phyloP scores from a whole-genome alignment of 2,329 filamentous ascomycete genomes.

The Epichloe amarillans region DNA sequence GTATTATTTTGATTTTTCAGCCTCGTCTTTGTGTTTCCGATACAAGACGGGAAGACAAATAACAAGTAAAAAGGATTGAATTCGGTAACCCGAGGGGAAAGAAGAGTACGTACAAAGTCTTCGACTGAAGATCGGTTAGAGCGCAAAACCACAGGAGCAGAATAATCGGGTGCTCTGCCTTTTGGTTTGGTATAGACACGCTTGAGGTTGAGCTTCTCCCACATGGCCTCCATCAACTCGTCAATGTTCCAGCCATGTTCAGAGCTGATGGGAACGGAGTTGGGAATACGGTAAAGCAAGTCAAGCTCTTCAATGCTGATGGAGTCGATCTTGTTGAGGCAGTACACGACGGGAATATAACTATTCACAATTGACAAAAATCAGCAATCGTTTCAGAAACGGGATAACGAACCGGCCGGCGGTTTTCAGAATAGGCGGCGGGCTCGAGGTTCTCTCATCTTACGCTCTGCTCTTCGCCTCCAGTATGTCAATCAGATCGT shows the following conservation, averaged over 20 bases:
- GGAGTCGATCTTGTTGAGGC: slow-evolving; percentile 96
- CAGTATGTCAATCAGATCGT: slow-evolving; percentile 90
- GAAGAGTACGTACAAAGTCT: slow-evolving; percentile 66
- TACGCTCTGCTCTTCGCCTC: slow-evolving; percentile 72
- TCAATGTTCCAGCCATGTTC: slow-evolving; percentile 98
- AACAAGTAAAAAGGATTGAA: neutral
- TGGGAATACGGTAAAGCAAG: slow-evolving; percentile 88
- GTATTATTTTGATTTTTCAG: neutral
- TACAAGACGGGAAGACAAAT: neutral
- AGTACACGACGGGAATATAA: slow-evolving; percentile 98
- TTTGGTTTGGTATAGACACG: slow-evolving; percentile 98
- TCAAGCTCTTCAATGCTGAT: slow-evolving; percentile 98
- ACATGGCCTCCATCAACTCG: slow-evolving; percentile 94
- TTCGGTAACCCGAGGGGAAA: neutral
- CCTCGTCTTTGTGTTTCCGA: neutral
- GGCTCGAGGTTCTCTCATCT: slow-evolving; percentile 1
- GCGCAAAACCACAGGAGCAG: slow-evolving; percentile 76
- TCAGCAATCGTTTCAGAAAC: neutral
- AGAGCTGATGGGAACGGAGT: slow-evolving; percentile 92
- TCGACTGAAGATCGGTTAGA: slow-evolving; percentile 77
- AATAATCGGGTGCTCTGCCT: slow-evolving; percentile 86
- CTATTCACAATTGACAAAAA: slow-evolving; percentile 26
- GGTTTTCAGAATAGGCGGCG: neutral
- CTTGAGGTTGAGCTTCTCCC: slow-evolving; percentile 86
- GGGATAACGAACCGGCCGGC: too few relatives aligned